Conservation (phyloP, 2,329 filamentous ascomycete species). For the Pseudogymnoascus sp. region DNA sequence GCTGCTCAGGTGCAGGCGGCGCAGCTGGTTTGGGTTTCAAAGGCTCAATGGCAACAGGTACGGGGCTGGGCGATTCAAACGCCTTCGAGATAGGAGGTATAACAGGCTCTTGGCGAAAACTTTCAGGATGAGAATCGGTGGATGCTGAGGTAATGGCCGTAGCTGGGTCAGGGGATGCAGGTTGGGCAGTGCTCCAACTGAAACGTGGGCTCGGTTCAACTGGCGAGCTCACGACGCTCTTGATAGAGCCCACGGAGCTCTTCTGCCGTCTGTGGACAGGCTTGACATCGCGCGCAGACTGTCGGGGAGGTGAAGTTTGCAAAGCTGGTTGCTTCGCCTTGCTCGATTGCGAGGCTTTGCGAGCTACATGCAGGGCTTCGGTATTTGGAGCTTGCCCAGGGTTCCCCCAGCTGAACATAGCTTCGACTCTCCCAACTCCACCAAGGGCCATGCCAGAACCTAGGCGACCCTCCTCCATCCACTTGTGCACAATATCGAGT, state of each 20-base stretch:
- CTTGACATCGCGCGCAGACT: background rate
- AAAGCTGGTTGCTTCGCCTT: background rate
- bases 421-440: slow-evolving; percentile 38
- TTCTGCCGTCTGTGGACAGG: background rate
- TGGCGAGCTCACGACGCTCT: background rate
- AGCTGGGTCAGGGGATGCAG: background rate
- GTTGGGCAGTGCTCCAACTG: background rate
- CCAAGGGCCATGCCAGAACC: slow-evolving; percentile 42
- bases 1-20: background rate
- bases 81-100: background rate
- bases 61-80: background rate
- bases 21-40: background rate
- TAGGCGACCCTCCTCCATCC: slow-evolving; percentile 59
- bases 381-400: background rate
- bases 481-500: slow-evolving; percentile 51
- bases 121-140: background rate
- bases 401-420: slow-evolving; percentile 49
- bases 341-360: background rate
- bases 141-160: background rate
- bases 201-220: background rate
- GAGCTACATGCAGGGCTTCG: background rate
- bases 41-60: background rate
- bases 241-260: background rate
- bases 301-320: background rate
- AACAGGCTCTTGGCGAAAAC: background rate